Percentiles rank a stretch among this genome's conserved stretches.
Conservation (phyloP, 306 rosid species). For the Styphnolobium japonicum region DNA sequence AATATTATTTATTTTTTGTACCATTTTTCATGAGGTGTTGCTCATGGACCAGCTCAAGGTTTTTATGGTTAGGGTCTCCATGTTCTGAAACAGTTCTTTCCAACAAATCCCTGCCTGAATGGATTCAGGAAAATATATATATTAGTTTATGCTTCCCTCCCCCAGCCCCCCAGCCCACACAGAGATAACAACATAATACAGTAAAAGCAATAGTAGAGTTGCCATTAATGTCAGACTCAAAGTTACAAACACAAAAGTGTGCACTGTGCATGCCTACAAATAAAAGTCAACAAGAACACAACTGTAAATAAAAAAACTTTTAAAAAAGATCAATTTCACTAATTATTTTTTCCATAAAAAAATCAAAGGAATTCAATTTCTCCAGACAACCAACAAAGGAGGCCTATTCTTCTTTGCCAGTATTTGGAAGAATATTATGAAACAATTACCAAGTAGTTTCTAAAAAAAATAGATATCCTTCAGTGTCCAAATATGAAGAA, state of each 20-base stretch:
- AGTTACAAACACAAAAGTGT: neutral
- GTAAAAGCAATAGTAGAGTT: slow-evolving; percentile 4
- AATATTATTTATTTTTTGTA: slow-evolving; percentile 6
- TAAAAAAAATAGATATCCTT: neutral
- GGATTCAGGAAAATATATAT: slow-evolving; percentile 10
- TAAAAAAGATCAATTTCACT: neutral
- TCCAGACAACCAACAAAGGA: neutral
- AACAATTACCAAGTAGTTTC: neutral
- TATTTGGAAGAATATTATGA: neutral
- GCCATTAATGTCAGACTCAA: neutral
- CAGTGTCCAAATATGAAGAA: neutral
- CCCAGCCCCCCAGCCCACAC: neutral
- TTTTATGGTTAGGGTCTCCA: slow-evolving; percentile 32
- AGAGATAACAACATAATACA: neutral
- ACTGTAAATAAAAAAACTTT: neutral
- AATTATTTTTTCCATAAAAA: neutral
- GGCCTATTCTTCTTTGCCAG: neutral
- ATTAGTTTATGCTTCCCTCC: slow-evolving; percentile 7
- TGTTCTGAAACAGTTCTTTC: slow-evolving; percentile 35
- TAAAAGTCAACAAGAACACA: neutral
- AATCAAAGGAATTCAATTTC: neutral
- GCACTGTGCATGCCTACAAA: neutral
- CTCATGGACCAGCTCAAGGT: slow-evolving; percentile 31
- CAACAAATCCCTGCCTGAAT: slow-evolving; percentile 40
- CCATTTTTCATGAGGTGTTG: slow-evolving; percentile 41